Evolutionary conservation across 176 grass and related monocot species (phyloP).

Genomic region (Paspalum notatum): DNA sequence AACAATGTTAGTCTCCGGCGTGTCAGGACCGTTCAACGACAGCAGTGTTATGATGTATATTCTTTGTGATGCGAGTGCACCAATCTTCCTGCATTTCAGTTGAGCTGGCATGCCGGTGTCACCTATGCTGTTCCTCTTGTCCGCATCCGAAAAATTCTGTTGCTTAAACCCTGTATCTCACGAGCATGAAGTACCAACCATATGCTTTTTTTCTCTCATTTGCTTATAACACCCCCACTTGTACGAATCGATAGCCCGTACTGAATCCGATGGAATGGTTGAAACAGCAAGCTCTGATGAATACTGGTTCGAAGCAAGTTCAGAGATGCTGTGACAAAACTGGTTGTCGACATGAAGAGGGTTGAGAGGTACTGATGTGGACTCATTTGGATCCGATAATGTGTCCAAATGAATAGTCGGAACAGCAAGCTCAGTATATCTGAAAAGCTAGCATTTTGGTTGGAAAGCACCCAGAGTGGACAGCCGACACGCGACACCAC

Average conservation of each 20-base stretch:
- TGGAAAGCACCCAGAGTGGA: neutral
- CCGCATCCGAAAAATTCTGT: neutral
- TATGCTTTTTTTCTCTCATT: neutral
- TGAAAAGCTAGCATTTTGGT: constrained; percentile 5
- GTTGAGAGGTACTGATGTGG: neutral
- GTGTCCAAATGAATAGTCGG: neutral
- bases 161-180: neutral
- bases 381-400: neutral
- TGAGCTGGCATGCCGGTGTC: neutral
- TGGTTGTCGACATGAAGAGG: neutral
- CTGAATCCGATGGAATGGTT: neutral
- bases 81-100: constrained; percentile 3
- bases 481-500: neutral
- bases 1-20: constrained; percentile 20
- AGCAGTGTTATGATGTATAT: constrained; percentile 66
- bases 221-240: neutral
- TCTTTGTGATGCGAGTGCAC: constrained; percentile 49
- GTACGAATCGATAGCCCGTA: neutral
- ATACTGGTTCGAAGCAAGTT: neutral
- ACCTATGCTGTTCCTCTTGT: neutral
- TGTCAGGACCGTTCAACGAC: constrained; percentile 39
- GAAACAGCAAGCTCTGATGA: neutral
- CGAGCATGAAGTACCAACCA: neutral
- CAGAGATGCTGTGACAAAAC: neutral
- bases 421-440: neutral